These are phyloP conservation scores for Claviceps quebecensis DNA, from an alignment of 2,329 filamentous ascomycete genomes.

Conservation along the genomic window DNA sequence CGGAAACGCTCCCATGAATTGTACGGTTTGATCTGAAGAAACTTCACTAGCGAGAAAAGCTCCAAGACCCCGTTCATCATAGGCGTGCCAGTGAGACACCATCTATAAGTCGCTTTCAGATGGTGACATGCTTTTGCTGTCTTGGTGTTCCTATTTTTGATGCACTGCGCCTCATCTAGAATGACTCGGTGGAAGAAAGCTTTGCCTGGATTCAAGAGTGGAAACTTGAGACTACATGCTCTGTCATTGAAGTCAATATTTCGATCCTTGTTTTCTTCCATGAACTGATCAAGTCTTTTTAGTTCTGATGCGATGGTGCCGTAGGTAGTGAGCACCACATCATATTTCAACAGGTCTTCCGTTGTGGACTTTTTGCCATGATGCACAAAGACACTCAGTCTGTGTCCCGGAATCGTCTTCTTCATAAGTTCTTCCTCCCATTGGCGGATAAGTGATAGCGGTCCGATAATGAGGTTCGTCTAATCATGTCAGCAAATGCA, in stretches of 20 bases:
- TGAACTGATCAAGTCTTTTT: conserved; percentile 44
- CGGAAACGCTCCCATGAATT: conserved; percentile 49
- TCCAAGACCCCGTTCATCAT: conserved; percentile 81
- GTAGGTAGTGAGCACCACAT: conserved; percentile 78
- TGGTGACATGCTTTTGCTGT: conserved; percentile 53
- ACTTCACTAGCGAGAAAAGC: conserved; percentile 62
- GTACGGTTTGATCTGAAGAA: conserved; percentile 66
- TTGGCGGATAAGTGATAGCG: conserved; percentile 66
- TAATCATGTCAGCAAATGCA: conserved; percentile 27
- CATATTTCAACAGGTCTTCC: conserved; percentile 49
- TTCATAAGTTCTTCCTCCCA: conserved; percentile 69
- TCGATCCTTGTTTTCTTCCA: conserved; percentile 31
- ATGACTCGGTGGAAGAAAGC: conserved; percentile 68
- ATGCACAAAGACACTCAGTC: conserved; percentile 52
- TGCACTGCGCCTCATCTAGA: conserved; percentile 72
- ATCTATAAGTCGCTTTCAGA: conserved; percentile 56
- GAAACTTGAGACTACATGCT: conserved; percentile 25
- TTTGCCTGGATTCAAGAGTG: conserved; percentile 43
- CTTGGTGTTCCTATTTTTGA: conserved; percentile 65
- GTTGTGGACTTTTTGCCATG: conserved; percentile 53
- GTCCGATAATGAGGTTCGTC: conserved; percentile 73
- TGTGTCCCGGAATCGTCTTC: conserved; percentile 47
- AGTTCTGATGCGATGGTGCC: conserved; percentile 54
- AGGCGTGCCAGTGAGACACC: conserved; percentile 71
- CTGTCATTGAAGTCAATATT: conserved; percentile 23